phyloP scores from a whole-genome alignment of 805 yeast species.

The Limtongia smithiae region DNA sequence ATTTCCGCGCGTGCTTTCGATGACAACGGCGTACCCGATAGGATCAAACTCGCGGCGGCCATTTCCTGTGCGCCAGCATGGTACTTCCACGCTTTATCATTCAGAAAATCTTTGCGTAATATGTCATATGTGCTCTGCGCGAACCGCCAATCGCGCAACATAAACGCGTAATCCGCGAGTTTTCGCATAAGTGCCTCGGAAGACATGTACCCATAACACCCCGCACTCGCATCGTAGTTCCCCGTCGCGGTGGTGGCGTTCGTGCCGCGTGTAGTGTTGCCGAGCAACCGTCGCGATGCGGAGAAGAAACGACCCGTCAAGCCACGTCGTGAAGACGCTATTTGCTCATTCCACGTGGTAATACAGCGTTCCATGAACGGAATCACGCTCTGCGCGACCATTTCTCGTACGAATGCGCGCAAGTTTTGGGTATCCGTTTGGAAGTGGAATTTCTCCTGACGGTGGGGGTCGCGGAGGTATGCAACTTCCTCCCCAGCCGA shows the following conservation, averaged over 20 bases:
- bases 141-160: slow-evolving; percentile 81
- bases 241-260: slow-evolving; percentile 30
- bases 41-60: slow-evolving; percentile 67
- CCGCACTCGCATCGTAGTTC: slow-evolving; percentile 50
- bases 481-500: slow-evolving; percentile 49
- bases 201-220: slow-evolving; percentile 58
- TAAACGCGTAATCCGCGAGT: slow-evolving; percentile 88
- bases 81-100: slow-evolving; percentile 75
- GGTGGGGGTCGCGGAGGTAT: slow-evolving; percentile 20
- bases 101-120: slow-evolving; percentile 68
- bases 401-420: slow-evolving; percentile 44
- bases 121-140: slow-evolving; percentile 83
- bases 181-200: slow-evolving; percentile 74
- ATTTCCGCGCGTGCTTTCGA: slow-evolving; percentile 51
- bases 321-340: slow-evolving; percentile 50
- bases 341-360: slow-evolving; percentile 78
- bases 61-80: slow-evolving; percentile 80
- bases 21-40: slow-evolving; percentile 42
- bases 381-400: slow-evolving; percentile 50
- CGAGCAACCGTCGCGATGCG: slow-evolving; percentile 60
- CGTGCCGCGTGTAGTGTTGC: slow-evolving; percentile 33
- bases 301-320: slow-evolving; percentile 68
- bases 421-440: slow-evolving; percentile 43
- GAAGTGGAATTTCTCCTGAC: slow-evolving; percentile 14
- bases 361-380: slow-evolving; percentile 86